Evolutionary conservation across 2,329 filamentous ascomycete species (phyloP).

Genomic region (Scedosporium dehoogii): DNA sequence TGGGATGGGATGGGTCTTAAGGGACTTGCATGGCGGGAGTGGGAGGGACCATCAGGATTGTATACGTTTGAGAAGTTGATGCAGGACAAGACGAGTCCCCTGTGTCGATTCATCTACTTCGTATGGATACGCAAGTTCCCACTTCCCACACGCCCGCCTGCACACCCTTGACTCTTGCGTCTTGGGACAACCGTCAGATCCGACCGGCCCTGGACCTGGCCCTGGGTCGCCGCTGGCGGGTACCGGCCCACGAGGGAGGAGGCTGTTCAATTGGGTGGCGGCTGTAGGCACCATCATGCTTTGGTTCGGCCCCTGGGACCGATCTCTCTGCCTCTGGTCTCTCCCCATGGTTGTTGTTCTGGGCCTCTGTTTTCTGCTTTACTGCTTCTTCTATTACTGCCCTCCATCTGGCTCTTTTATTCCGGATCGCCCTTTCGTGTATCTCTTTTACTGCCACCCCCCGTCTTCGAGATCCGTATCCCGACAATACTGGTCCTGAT

Average conservation of each 20-base stretch:
- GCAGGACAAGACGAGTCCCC: neutral
- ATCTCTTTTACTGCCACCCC: too few species aligned
- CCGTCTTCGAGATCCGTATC: too few species aligned
- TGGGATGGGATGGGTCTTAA: neutral
- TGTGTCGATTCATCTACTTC: neutral
- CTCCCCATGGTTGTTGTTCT: too few species aligned
- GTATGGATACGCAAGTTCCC: too few species aligned
- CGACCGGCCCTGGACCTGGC: neutral
- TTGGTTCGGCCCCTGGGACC: too few species aligned
- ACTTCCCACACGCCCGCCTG: too few species aligned
- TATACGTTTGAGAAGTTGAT: conserved; percentile 6
- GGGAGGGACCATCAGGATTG: conserved; percentile 1
- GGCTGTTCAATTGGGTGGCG: too few species aligned
- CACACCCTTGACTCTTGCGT: neutral
- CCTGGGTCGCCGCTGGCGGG: neutral
- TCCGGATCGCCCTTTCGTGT: neutral
- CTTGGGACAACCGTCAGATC: neutral
- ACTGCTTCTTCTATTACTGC: neutral
- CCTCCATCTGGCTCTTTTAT: neutral
- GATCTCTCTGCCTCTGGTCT: too few species aligned
- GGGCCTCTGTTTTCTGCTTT: too few species aligned
- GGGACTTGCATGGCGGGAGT: neutral
- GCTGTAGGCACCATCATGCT: too few species aligned
- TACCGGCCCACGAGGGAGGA: too few species aligned
- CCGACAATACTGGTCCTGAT: neutral